These are phyloP conservation scores for Pulveroboletus sp. DNA, from an alignment of 768 basidiomycete species.

Conservation along the genomic window DNA sequence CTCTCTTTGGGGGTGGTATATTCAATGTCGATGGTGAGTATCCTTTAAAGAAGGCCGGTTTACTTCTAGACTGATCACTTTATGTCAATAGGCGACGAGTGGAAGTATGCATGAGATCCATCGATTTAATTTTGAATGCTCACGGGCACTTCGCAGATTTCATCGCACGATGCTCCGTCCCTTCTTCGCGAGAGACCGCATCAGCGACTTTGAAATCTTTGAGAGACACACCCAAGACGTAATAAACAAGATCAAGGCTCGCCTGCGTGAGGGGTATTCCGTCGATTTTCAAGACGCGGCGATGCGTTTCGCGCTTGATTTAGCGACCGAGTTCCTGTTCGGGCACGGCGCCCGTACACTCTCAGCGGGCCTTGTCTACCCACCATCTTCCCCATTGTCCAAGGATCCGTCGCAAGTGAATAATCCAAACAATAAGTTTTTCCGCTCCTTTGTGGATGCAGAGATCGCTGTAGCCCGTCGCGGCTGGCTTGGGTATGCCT, in stretches of 20 bases:
- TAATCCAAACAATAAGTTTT: conserved; percentile 36
- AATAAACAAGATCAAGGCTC: conserved; percentile 31
- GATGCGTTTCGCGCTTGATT: conserved; percentile 52
- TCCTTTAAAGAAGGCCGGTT: neutral
- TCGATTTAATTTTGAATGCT: neutral
- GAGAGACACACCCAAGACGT: conserved; percentile 34
- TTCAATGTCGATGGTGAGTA: conserved; percentile 40
- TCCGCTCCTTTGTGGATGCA: conserved; percentile 37
- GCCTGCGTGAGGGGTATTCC: conserved; percentile 34
- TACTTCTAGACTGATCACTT: neutral
- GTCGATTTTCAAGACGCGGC: conserved; percentile 45
- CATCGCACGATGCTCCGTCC: conserved; percentile 43
- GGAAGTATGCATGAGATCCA: conserved; percentile 32
- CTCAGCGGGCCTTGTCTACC: conserved; percentile 38
- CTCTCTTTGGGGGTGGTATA: conserved; percentile 36
- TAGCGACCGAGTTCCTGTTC: conserved; percentile 56
- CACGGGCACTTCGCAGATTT: conserved; percentile 26
- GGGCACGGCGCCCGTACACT: conserved; percentile 39
- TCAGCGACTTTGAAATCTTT: conserved; percentile 40
- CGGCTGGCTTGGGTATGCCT: conserved; percentile 36
- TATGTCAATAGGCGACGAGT: conserved; percentile 28
- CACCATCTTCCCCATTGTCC: conserved; percentile 20
- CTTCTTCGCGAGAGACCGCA: conserved; percentile 39
- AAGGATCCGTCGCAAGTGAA: conserved; percentile 21
- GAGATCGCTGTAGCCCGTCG: conserved; percentile 34